Evolutionary conservation across 371 early-diverging fungal genomes (phyloP), one percentile per base, ranked within the genome.

Genomic region (Dentiscutata heterogama): DNA sequence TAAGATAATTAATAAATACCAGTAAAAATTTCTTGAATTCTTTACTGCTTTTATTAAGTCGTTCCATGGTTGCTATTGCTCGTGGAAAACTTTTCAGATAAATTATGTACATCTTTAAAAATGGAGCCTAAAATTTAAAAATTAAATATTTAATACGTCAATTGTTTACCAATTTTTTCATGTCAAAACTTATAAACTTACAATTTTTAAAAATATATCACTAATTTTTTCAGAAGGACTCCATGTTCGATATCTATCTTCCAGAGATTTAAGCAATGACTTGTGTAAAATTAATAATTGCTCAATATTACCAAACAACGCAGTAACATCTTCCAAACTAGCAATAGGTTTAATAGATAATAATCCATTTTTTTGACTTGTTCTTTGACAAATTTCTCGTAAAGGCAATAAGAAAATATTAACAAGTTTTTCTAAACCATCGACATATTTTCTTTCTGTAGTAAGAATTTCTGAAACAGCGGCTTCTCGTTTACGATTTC

Each of bases 401-500:
- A 77, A 50, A 27, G 78, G 78, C 1, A 82, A 78, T 42, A 84
- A 22, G 60, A 84, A 87, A 14, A 80, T 78, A 81, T 83, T 91
- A 3, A 91, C 87, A 27, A 95, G 81, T 20, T 88, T 90, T 77
- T 87, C 84, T 74, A 96, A 84, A 58, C 92, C 91, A 22, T 92
- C 88, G 11, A 95, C 93, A 83, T 96, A 96, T 2, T 94, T 94
- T 60, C 88, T 84, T 86, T 96, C 96, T 0, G 96, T 95, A 76
- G 90, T 85, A 53, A 96, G 82, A 46, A 96, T 90, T 87, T 96
- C 96, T 35, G 83, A 86, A 3, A 90, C 85, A 42, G 78, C 78
- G 1, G 64, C 46, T 56, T 77, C 78, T 20, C 78, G 61, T 64
- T 77, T 77, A 16, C 64, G 50, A n/a, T 42, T 77, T 42, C 64